phyloP scores from a whole-genome alignment of 2,329 filamentous ascomycete genomes.

The Fusarium camptoceras region DNA sequence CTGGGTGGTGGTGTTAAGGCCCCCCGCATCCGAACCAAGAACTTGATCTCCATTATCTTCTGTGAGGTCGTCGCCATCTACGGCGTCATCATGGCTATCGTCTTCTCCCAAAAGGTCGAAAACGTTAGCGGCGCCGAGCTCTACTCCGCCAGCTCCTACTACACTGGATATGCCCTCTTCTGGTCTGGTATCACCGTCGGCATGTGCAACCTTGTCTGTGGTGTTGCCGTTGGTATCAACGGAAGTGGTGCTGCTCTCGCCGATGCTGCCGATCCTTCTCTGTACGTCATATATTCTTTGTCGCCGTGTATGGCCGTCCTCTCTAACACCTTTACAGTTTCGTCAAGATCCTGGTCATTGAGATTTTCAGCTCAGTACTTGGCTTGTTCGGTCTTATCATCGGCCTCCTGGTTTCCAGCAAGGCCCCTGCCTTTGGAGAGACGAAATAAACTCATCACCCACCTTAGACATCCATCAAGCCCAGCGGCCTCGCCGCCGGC shows the following conservation, averaged over 20 bases:
- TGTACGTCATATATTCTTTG: conserved; percentile 69
- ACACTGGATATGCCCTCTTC: conserved; percentile 94
- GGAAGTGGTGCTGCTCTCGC: conserved; percentile 95
- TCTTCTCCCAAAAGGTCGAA: conserved; percentile 91
- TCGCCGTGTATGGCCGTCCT: background rate
- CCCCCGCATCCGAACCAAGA: conserved; percentile 98
- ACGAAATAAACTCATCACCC: conserved; percentile 31
- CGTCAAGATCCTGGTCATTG: conserved; percentile 98
- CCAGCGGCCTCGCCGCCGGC: conserved; percentile 22
- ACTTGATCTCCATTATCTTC: conserved; percentile 99
- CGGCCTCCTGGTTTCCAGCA: conserved; percentile 86
- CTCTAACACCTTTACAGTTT: conserved; percentile 70
- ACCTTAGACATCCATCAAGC: conserved; percentile 34
- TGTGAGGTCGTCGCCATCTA: conserved; percentile 99
- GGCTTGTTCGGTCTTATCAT: conserved; percentile 97
- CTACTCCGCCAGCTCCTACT: conserved; percentile 84
- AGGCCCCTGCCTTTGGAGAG: conserved; percentile 78
- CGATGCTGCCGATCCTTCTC: conserved; percentile 89
- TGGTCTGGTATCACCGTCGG: conserved; percentile 96
- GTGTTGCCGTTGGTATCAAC: conserved; percentile 97
- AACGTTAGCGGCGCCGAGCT: conserved; percentile 72
- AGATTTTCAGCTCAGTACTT: conserved; percentile 98
- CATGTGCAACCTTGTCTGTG: conserved; percentile 94
- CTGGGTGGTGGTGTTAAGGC: conserved; percentile 96
- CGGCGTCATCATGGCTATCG: conserved; percentile 99